Percentiles rank a stretch among this genome's conserved stretches.
Conservation (phyloP, 2,329 filamentous ascomycete genomes). For the Sporothrix inflata region DNA sequence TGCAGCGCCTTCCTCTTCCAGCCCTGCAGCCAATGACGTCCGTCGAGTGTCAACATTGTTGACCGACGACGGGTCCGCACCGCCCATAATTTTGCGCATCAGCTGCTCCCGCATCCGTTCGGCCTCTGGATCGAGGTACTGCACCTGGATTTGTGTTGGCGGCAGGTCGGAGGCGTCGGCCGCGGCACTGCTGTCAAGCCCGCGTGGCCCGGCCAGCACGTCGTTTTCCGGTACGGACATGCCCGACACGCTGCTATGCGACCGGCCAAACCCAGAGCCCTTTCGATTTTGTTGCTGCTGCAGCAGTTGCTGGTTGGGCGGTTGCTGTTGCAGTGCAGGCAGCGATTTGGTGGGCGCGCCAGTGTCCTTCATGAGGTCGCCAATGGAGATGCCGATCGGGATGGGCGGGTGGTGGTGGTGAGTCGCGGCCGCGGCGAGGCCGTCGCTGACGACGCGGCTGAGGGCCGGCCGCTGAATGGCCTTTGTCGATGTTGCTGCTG, state of each 20-base stretch:
- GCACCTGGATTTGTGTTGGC: constrained; percentile 56
- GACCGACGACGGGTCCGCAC: neutral
- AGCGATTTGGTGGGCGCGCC: constrained; percentile 24
- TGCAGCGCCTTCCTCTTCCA: neutral
- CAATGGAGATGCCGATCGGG: constrained; percentile 29
- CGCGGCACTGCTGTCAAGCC: constrained; percentile 38
- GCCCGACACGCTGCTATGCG: constrained; percentile 22
- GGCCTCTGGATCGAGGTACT: constrained; percentile 57
- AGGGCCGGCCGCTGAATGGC: constrained; percentile 21
- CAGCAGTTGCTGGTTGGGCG: constrained; percentile 10
- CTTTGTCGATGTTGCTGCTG: constrained; percentile 22
- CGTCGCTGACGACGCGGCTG: constrained; percentile 30
- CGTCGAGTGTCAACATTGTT: neutral
- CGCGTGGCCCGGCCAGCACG: constrained; percentile 27
- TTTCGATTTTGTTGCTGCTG: constrained; percentile 32
- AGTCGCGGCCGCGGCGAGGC: constrained; percentile 31
- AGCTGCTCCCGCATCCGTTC: constrained; percentile 48
- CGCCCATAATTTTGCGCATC: constrained; percentile 49
- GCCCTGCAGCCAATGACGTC: neutral
- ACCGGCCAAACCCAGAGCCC: neutral
- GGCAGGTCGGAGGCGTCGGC: constrained; percentile 32
- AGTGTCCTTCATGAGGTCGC: constrained; percentile 31
- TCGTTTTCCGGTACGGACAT: constrained; percentile 40
- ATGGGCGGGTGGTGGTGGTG: constrained; percentile 24
- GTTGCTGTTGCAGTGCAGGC: constrained; percentile 27